Base-by-base conservation (phyloP, 2,329 filamentous ascomycete species). In the Rhinocladiella mackenziei region DNA sequence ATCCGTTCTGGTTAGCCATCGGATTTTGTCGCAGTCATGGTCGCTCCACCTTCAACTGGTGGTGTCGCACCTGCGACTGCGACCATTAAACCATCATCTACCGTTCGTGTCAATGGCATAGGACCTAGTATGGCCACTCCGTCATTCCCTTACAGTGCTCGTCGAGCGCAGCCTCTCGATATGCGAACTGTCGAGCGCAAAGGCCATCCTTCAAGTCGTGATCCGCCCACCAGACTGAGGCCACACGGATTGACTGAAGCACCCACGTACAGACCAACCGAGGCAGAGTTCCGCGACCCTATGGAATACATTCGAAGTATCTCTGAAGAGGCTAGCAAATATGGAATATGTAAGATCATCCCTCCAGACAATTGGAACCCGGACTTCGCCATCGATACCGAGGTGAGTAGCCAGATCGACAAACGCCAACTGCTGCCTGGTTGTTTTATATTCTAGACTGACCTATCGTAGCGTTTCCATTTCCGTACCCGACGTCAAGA, bases 401-500 rank as follows among this genome's bases (percentile, higher is more conserved):
- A 96, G 81, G 91, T 96, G 74, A 63, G 78, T 39, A 39, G 23
- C 9, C 13, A 19, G 10, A 15, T 5, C 4, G 11, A n/a, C 38
- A 29, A 39, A 33, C 13, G 8, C 14, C 17, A 35, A 33, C 31
- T 18, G 25, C n/a, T 14, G 5, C 15, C 15, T 11, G 17, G 20
- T 1, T 3, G 9, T 40, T 35, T 39, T n/a, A 28, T 3, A n/a
- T n/a, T n/a, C 9, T 13, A 22, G 5, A 23, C 43, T 45, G 20
- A 52, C 30, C 5, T 26, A 25, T 22, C 17, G 55, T 62, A 96
- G 89, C 86, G 83, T 67, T 98, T 98, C 61, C 92, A 98, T 65
- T 98, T 98, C 63, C 82, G 89, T 54, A 98, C 92, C 10, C 81
- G 92, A 62, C 89, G 94, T 64, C 92, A 98, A 65, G 91, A 97